Percentiles rank a stretch among this genome's conserved stretches.
Conservation (phyloP, 805 yeast genomes). For the Phaffomyces antillensis region DNA sequence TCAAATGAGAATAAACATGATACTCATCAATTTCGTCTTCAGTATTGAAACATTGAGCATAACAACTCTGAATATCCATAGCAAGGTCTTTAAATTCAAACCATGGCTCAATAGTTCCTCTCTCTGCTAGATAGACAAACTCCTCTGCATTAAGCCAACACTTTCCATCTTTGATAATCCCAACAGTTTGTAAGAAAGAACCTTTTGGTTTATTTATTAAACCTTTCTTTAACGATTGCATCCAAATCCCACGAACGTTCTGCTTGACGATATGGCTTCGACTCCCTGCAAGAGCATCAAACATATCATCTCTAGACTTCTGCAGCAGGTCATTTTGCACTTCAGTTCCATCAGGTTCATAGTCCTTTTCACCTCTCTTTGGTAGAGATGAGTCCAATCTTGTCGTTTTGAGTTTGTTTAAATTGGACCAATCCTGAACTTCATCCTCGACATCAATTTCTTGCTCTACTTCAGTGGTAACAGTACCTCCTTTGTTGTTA, state of each 20-base stretch:
- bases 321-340: conserved; percentile 42
- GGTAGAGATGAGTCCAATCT: conserved; percentile 30
- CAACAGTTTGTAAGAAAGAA: conserved; percentile 66
- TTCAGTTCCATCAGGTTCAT: conserved; percentile 70
- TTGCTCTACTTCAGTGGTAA: not conserved
- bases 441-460: conserved; percentile 31
- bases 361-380: conserved; percentile 79
- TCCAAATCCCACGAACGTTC: conserved; percentile 45
- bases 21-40: conserved; percentile 44
- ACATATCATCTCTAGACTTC: conserved; percentile 65
- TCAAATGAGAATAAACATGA: conserved; percentile 65
- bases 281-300: conserved; percentile 45
- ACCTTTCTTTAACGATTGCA: conserved; percentile 24
- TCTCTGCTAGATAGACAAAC: conserved; percentile 66
- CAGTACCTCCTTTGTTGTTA: not conserved
- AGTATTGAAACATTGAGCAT: conserved; percentile 40
- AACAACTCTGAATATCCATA: conserved; percentile 58
- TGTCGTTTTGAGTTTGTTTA: conserved; percentile 15
- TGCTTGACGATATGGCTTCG: conserved; percentile 45
- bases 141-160: conserved; percentile 60
- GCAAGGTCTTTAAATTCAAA: conserved; percentile 27
- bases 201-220: conserved; percentile 54
- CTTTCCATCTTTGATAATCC: conserved; percentile 41
- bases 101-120: conserved; percentile 58
- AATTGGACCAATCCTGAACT: conserved; percentile 47